phyloP scores from a whole-genome alignment of 2,329 filamentous ascomycete genomes.

The Aspergillus sergii region DNA sequence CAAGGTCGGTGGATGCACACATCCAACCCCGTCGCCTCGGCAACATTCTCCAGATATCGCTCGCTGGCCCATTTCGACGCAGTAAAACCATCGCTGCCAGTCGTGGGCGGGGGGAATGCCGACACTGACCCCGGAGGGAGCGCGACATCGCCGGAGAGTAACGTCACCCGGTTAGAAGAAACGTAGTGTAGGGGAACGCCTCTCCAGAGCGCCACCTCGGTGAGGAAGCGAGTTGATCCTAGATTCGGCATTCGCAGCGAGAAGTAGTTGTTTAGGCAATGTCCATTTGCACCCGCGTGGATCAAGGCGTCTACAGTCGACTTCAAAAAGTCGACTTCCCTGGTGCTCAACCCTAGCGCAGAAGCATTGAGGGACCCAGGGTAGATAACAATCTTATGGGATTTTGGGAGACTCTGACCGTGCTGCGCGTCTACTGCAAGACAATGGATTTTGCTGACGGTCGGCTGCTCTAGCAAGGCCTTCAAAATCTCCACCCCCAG shows the following conservation, averaged over 20 bases:
- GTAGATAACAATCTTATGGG: conserved; percentile 35
- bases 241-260: conserved; percentile 29
- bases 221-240: conserved; percentile 25
- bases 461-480: conserved; percentile 34
- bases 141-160: background rate
- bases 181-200: conserved; percentile 26
- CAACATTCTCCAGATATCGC: background rate
- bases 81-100: conserved; percentile 1
- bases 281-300: conserved; percentile 52
- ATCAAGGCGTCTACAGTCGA: conserved; percentile 51
- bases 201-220: conserved; percentile 16
- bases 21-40: background rate
- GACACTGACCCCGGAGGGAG: conserved; percentile 20
- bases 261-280: conserved; percentile 30
- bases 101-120: background rate
- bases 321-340: conserved; percentile 31
- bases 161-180: conserved; percentile 19
- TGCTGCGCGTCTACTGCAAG: conserved; percentile 35
- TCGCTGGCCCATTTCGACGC: conserved; percentile 3
- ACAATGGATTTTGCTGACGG: conserved; percentile 46
- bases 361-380: conserved; percentile 40
- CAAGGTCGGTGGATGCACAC: background rate
- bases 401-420: conserved; percentile 6
- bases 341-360: conserved; percentile 42
- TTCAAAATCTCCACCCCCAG: conserved; percentile 45